phyloP scores from a whole-genome alignment of 306 rosid genomes.

The Trichosanthes cucumerina region DNA sequence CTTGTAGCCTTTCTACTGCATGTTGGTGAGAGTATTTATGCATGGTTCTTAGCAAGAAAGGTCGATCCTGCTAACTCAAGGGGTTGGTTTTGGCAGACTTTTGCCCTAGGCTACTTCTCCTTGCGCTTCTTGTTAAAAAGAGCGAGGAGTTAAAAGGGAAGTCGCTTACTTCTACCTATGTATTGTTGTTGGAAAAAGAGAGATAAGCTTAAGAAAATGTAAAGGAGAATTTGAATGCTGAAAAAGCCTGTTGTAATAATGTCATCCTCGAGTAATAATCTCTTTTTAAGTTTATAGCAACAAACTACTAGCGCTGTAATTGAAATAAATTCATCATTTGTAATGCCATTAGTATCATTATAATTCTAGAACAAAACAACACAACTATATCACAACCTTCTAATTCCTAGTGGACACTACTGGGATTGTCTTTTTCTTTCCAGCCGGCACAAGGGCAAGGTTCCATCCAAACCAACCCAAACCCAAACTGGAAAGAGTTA shows the following conservation, averaged over 20 bases:
- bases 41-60: slow-evolving; percentile 63
- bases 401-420: not conserved
- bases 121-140: slow-evolving; percentile 64
- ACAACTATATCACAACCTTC: not conserved
- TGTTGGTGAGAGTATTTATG: slow-evolving; percentile 49
- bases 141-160: slow-evolving; percentile 22
- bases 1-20: slow-evolving; percentile 31
- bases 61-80: slow-evolving; percentile 65
- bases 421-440: not conserved
- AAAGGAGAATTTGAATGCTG: not conserved
- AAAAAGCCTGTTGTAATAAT: not conserved
- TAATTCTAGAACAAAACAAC: slow-evolving; percentile 2
- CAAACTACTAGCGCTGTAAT: not conserved
- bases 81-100: slow-evolving; percentile 91
- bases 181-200: not conserved
- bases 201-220: not conserved
- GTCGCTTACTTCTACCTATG: not conserved
- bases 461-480: not conserved
- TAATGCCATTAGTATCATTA: not conserved
- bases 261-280: too few species aligned
- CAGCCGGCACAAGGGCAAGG: not conserved
- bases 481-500: slow-evolving; percentile 1
- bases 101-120: slow-evolving; percentile 55
- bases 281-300: not conserved
- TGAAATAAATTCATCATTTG: not conserved